Evolutionary conservation across 2,329 filamentous ascomycete species (phyloP).

Genomic region (Xylaria sp.): DNA sequence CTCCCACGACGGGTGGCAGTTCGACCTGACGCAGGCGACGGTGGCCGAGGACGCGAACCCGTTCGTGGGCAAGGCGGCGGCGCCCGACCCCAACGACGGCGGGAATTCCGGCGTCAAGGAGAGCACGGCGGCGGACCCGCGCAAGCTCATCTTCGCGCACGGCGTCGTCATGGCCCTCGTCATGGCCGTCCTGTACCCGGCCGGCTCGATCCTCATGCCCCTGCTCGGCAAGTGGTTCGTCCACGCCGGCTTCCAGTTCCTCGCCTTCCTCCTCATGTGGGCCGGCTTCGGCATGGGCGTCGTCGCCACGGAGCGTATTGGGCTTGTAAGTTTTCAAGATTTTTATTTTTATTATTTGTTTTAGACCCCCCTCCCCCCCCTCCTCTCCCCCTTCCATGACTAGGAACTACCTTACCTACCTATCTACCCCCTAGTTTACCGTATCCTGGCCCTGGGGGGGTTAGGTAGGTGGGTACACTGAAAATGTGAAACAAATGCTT

Average conservation of each 20-base stretch:
- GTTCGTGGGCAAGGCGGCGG: constrained; percentile 40
- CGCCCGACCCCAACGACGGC: constrained; percentile 6
- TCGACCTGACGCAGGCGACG: constrained; percentile 53
- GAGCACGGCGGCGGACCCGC: constrained; percentile 15
- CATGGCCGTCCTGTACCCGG: constrained; percentile 61
- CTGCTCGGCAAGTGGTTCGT: constrained; percentile 58
- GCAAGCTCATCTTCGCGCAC: constrained; percentile 46
- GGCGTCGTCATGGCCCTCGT: constrained; percentile 64
- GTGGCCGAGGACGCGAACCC: constrained; percentile 55
- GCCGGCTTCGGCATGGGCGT: constrained; percentile 59
- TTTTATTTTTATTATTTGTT: not conserved
- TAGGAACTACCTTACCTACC: too few species aligned
- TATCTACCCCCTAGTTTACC: too few species aligned
- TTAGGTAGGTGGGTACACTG: too few species aligned
- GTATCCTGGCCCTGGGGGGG: too few species aligned
- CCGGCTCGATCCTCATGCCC: constrained; percentile 64
- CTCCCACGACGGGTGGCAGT: constrained; percentile 44
- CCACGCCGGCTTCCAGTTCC: constrained; percentile 59
- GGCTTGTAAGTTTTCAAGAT: constrained; percentile 28
- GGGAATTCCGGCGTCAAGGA: constrained; percentile 18
- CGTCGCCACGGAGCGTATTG: constrained; percentile 42
- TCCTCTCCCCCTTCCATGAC: constrained; percentile 3
- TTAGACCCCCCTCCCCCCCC: not conserved
- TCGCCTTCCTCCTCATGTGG: constrained; percentile 61
- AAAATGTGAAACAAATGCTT: not conserved